These are phyloP conservation scores for Lentinula lateritia DNA, from an alignment of 768 basidiomycete genomes.

Conservation along the genomic window DNA sequence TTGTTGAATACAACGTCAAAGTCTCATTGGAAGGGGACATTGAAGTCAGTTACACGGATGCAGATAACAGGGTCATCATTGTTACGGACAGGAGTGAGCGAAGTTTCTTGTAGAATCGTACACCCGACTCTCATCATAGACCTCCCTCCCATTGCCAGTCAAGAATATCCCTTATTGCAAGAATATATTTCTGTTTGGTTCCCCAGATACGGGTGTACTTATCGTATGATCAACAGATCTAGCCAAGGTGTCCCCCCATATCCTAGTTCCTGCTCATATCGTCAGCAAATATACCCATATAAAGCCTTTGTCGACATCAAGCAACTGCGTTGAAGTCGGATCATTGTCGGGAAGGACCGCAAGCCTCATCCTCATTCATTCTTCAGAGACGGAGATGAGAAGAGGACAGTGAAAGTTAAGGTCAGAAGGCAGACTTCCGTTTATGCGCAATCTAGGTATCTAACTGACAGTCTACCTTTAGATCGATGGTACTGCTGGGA, in stretches of 20 bases:
- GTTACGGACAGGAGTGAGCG: slow-evolving; percentile 86
- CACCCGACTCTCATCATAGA: not conserved
- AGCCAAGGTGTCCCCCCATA: slow-evolving; percentile 85
- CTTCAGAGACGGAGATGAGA: slow-evolving; percentile 87
- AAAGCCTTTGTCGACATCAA: slow-evolving; percentile 67
- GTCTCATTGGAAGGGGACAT: slow-evolving; percentile 82
- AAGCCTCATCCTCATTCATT: slow-evolving; percentile 74
- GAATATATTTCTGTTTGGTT: slow-evolving; percentile 8
- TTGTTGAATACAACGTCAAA: slow-evolving; percentile 83
- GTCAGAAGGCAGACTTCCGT: slow-evolving; percentile 23
- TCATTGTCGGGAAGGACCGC: slow-evolving; percentile 42
- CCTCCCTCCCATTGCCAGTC: slow-evolving; percentile 28
- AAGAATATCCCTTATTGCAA: slow-evolving; percentile 65
- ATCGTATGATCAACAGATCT: slow-evolving; percentile 41
- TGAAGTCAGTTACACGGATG: slow-evolving; percentile 77
- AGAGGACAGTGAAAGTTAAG: slow-evolving; percentile 59
- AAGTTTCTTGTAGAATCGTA: not conserved
- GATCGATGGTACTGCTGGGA: slow-evolving; percentile 64
- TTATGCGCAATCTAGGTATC: not conserved
- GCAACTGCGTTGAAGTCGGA: slow-evolving; percentile 81
- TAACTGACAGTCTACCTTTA: slow-evolving; percentile 14
- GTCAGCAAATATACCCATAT: slow-evolving; percentile 79
- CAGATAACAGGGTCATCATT: slow-evolving; percentile 84
- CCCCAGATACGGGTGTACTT: not conserved
- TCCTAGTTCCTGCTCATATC: slow-evolving; percentile 79